Percentiles rank a stretch among this genome's conserved stretches.
Conservation (phyloP, 2,329 filamentous ascomycete genomes). For the Colletotrichum aenigma region DNA sequence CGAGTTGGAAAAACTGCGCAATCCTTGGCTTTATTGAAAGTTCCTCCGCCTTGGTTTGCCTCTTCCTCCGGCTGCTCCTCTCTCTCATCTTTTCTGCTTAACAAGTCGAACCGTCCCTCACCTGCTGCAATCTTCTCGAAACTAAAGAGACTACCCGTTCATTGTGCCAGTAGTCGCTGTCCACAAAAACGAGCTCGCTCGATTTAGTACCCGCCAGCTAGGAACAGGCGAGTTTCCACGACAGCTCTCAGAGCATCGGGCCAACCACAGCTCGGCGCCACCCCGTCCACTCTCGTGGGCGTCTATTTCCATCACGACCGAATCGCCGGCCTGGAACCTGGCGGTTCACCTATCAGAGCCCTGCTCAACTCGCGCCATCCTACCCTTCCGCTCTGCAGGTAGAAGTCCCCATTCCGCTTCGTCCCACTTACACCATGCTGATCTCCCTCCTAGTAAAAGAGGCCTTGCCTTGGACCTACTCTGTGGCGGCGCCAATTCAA, state of each 20-base stretch:
- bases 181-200: background rate
- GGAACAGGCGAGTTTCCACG: background rate
- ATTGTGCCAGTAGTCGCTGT: background rate
- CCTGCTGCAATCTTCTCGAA: background rate
- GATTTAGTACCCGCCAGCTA: background rate
- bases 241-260: conserved; percentile 15
- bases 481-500: conserved; percentile 51
- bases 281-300: conserved; percentile 39
- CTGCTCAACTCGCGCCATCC: conserved; percentile 23
- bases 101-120: background rate
- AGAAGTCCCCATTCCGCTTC: conserved; percentile 39
- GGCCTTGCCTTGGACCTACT: background rate
- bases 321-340: conserved; percentile 44
- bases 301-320: conserved; percentile 46
- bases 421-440: conserved; percentile 34
- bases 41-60: background rate
- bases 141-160: background rate
- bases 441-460: conserved; percentile 37
- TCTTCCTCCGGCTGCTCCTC: background rate
- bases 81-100: background rate
- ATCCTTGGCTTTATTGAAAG: background rate
- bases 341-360: conserved; percentile 49
- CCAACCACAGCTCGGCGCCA: conserved; percentile 34
- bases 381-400: conserved; percentile 26
- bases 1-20: conserved; percentile 11